Evolutionary conservation across 306 rosid genomes (phyloP), one percentile per base, ranked within the genome.

Genomic region (Ceratonia siliqua): DNA sequence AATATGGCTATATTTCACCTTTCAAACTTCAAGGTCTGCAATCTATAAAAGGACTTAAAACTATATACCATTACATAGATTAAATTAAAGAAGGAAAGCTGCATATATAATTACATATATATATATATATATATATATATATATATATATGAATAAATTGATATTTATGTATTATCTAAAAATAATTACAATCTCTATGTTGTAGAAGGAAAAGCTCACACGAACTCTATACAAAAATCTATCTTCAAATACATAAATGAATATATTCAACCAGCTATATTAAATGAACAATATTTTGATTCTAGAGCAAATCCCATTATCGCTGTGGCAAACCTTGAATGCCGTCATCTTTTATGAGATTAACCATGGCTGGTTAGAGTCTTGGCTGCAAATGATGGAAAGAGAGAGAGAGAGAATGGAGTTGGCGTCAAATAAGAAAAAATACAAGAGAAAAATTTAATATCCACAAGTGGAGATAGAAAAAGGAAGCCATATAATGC

Each of bases 331-430:
- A 50, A 6, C 67, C 74, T 25, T 38, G 28, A 70, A 63, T 69
- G 56, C 46, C 11, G 7, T 56, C 73, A 41, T 46, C 72, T 61
- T 33, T 75, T 65, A 75, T 38, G 75, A 45, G 66, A 74, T 58
- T 62, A 74, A 58, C 81, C 77, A 83, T 39, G 84, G 36, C 70
- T 59, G 46, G 64, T 82, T 78, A 54, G 53, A 42, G 15, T 78
- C 79, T 83, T 83, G 79, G 65, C 87, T 83, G 87, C 77, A 79
- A 59, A 56, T 1, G 28, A 79, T 35, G 54, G 3, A 75, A 8
- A 7, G 17, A 45, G 20, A 30, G 7, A 70, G 36, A 30, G 54
- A 76, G 8, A 52, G n/a, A 42, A 30, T 43, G 7, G 15, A 21
- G 66, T 11, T 11, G 17, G 24, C 5, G 33, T 49, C 17, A 46